Conservation (phyloP, 345 rosid species). For the Syzygium aromaticum region DNA sequence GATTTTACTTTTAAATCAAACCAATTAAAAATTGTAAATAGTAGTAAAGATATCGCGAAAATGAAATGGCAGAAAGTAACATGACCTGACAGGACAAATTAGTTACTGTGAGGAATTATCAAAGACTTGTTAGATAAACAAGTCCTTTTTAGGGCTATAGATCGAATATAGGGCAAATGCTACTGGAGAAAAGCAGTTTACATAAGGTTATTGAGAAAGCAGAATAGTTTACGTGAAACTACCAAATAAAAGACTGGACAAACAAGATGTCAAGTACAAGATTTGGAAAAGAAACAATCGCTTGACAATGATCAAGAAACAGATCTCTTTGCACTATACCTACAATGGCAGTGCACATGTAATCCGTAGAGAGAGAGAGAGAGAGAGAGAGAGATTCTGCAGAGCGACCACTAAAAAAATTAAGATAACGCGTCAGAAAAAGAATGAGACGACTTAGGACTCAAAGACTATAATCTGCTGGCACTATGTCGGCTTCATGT, state of each 20-base stretch:
- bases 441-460: background rate
- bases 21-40: background rate
- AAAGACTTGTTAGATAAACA: background rate
- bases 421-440: background rate
- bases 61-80: background rate
- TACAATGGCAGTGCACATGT: background rate
- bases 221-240: background rate
- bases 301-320: background rate
- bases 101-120: background rate
- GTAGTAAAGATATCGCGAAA: background rate
- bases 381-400: background rate
- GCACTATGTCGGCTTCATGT: background rate
- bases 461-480: background rate
- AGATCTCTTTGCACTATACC: background rate
- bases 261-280: background rate
- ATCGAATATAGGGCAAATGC: background rate
- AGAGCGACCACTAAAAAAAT: background rate
- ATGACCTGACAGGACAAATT: background rate
- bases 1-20: background rate
- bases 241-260: background rate
- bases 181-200: background rate
- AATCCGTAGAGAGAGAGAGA: background rate
- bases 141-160: background rate
- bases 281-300: background rate
- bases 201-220: background rate